Evolutionary conservation across 1,139 yeast genomes (phyloP), one percentile per base, ranked within the genome.

Genomic region (Ogataea hybrid): DNA sequence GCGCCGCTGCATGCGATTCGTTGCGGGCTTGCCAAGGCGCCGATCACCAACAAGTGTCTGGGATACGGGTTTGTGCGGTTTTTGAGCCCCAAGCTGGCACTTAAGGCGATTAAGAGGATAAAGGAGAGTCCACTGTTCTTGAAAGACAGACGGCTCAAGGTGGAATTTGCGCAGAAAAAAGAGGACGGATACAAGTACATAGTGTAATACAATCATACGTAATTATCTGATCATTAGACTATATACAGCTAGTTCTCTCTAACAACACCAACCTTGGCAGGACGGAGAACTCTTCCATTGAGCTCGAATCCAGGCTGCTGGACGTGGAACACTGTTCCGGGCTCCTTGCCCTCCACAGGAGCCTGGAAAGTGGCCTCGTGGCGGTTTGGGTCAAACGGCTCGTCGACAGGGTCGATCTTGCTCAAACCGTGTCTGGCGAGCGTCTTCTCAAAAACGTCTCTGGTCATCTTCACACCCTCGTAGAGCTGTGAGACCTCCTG

Each of bases 181-280:
- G 37, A 42, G 2, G 51, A 56, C 36, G 41, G 49, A 16, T 59
- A 59, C 35, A 39, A 43, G 6, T 48, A 44, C 35, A 51, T 58
- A 12, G 62, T 59, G 10, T 58, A 42, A 47, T 23, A 35, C 18
- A 31, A 20, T 6, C 21, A 7, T 20, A 20, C 8, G 7, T 3
- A 18, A 27, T 32, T 32, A 35, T 40, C 20, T 25, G 29, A 28
- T 30, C 41, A 28, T 38, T 30, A 35, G 21, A 35, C 27, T 36
- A 40, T 40, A 21, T 36, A 40, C 37, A 32, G 14, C 14, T 11
- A 11, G 27, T 12, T 25, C 23, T 46, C 59, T 55, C 35, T 67
- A 53, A 89, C 97, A 60, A 90, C 79, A 56, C 97, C 97, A 54
- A 90, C 97, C 73, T 90, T 90, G 49, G 97, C 96, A 31, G 97